Conservation (phyloP, 306 rosid genomes). For the Cyamopsis tetragonoloba region DNA sequence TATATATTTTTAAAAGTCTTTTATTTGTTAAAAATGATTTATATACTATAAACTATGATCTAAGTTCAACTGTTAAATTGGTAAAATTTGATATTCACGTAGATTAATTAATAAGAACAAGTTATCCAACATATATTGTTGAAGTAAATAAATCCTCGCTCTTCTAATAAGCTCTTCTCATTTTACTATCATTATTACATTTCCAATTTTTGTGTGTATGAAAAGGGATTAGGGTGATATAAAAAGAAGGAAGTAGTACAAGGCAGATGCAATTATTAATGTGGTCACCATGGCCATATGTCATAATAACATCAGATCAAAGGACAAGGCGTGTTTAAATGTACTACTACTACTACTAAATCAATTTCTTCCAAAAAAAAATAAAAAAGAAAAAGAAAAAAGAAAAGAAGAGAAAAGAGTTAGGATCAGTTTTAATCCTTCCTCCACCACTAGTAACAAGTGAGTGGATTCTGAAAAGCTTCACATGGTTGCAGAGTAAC, state of each 20-base stretch:
- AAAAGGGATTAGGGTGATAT: background rate
- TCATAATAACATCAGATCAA: conserved; percentile 22
- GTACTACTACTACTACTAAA: too few relatives aligned
- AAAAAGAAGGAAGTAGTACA: background rate
- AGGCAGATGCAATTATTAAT: background rate
- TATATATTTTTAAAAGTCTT: too few relatives aligned
- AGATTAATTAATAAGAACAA: too few relatives aligned
- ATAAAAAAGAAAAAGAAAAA: too few relatives aligned
- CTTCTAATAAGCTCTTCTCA: too few relatives aligned
- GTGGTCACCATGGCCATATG: conserved; percentile 18
- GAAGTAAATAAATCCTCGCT: too few relatives aligned
- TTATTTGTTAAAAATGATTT: too few relatives aligned
- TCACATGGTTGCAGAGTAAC: conserved; percentile 48
- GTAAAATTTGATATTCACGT: too few relatives aligned
- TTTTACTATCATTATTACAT: background rate
- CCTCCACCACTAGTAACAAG: conserved; percentile 1
- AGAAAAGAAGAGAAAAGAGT: too few relatives aligned
- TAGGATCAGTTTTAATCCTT: conserved; percentile 13
- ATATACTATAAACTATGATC: too few relatives aligned
- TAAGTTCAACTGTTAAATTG: too few relatives aligned
- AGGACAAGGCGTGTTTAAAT: conserved; percentile 20
- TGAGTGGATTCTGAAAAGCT: conserved; percentile 75
- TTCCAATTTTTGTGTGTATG: background rate
- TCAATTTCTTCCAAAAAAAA: conserved; percentile 25
- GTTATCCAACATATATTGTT: too few relatives aligned